Evolutionary conservation across 179 eudicot genomes (phyloP).

Genomic region (Beta macrorhiza): DNA sequence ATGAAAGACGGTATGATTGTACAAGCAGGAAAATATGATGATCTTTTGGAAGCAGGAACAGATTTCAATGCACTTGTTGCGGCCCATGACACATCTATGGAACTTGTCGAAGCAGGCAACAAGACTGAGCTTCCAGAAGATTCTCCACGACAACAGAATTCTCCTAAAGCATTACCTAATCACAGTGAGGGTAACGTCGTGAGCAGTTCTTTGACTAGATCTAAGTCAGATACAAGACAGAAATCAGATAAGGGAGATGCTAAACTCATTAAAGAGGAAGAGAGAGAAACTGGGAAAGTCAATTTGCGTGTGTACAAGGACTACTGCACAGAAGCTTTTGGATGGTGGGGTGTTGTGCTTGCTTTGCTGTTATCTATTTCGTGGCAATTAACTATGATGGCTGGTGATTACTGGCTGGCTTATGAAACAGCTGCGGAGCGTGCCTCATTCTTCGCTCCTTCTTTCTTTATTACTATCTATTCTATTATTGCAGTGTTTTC

Average conservation of each 20-base stretch:
- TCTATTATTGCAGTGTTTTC: slow-evolving; percentile 57
- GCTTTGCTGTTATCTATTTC: slow-evolving; percentile 46
- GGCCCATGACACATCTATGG: slow-evolving; percentile 95
- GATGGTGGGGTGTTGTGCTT: slow-evolving; percentile 77
- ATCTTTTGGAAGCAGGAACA: slow-evolving; percentile 54
- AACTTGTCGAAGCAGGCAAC: slow-evolving; percentile 69
- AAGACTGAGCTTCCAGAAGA: slow-evolving; percentile 26
- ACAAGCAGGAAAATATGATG: slow-evolving; percentile 76
- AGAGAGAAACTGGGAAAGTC: slow-evolving; percentile 80
- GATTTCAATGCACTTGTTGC: slow-evolving; percentile 75
- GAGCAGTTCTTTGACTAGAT: slow-evolving; percentile 30
- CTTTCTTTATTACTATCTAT: slow-evolving; percentile 67
- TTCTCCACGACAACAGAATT: slow-evolving; percentile 39
- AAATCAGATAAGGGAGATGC: slow-evolving; percentile 41
- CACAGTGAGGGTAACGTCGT: slow-evolving; percentile 47
- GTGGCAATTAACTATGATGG: slow-evolving; percentile 80
- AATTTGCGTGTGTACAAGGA: slow-evolving; percentile 64
- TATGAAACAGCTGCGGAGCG: slow-evolving; percentile 71
- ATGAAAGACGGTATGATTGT: slow-evolving; percentile 94
- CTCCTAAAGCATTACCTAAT: slow-evolving; percentile 34
- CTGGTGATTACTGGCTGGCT: slow-evolving; percentile 92
- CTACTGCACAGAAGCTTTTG: slow-evolving; percentile 86
- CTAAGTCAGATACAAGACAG: slow-evolving; percentile 32
- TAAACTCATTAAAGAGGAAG: slow-evolving; percentile 90
- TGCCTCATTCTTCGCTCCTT: slow-evolving; percentile 54